Base-by-base conservation (phyloP, 805 yeast genomes). In the Barnettozyma wickerhamii region DNA sequence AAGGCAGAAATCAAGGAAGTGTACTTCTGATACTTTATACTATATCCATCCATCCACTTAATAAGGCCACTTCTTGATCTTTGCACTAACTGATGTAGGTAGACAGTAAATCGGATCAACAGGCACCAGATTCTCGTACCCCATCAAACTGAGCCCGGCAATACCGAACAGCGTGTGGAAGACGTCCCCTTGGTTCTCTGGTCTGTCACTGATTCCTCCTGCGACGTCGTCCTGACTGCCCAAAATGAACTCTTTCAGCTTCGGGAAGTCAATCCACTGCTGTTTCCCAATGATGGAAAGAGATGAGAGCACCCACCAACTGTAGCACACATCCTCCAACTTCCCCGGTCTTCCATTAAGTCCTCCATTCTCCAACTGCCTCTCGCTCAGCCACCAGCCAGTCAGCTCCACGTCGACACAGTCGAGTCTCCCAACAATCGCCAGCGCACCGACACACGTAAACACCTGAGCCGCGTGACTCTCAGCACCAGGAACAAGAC, bases 321-420 rank as follows among this genome's bases (percentile, higher is more conserved):
- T 81, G 59, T 93, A 93, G 59, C 99, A 93, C n/a, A 87, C 96
- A 62, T 93, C 99, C 0, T 98, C 95, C 15, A 88, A 65, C 59
- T 93, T 93, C 44, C 93, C 95, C 0, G 98, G 96, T 37, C 99
- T 74, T 1, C 99, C 99, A 57, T 93, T 93, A 41, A 93, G 69
- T 0, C 99, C 99, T 6, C 99, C 99, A 21, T 73, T 73, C 14
- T 65, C 67, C 7, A 87, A 74, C 61, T 93, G 99, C 43, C 99
- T 68, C 57, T 93, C 98, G 53, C 91, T 74, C 15, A 93, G 68
- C 98, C 99, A 93, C 77, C 84, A 78, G 3, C 81, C 79, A 10
- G 86, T 67, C 35, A 74, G 60, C 20, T 75, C 75, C 4, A 59
- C 62, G 34, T 69, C 60, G 3, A 60, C 64, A 4, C 56, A 46